Conservation (phyloP, 768 basidiomycete genomes). For the Pleurotus tuoliensis region DNA sequence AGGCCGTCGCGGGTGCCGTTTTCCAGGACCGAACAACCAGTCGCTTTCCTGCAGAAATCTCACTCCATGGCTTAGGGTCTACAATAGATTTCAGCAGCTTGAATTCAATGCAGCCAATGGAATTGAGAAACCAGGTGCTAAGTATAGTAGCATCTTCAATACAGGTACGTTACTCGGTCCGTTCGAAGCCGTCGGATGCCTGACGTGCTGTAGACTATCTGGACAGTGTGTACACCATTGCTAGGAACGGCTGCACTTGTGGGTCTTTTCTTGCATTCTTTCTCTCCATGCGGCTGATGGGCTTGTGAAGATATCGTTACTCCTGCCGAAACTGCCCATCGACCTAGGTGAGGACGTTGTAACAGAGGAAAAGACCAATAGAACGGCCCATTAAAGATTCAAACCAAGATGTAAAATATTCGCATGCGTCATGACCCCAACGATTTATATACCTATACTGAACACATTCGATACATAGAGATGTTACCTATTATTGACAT, state of each 20-base stretch:
- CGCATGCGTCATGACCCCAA: not conserved
- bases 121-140: conserved; percentile 43
- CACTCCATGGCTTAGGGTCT: conserved; percentile 34
- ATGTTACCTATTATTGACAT: too few relatives aligned
- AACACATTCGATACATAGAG: too few relatives aligned
- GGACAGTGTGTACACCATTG: conserved; percentile 70
- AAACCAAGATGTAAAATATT: conserved; percentile 3
- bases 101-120: conserved; percentile 40
- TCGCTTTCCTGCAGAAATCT: conserved; percentile 45
- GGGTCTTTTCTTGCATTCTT: conserved; percentile 12
- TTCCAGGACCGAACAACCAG: conserved; percentile 53
- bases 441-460: not conserved
- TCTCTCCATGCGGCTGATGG: conserved; percentile 5
- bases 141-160: conserved; percentile 57
- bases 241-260: conserved; percentile 64
- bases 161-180: conserved; percentile 38
- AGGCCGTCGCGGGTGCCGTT: conserved; percentile 77
- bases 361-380: conserved; percentile 1
- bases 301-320: conserved; percentile 32
- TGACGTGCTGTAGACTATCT: conserved; percentile 49
- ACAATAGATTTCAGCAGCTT: conserved; percentile 55
- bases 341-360: conserved; percentile 16
- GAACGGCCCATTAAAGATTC: not conserved
- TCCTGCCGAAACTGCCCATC: conserved; percentile 34
- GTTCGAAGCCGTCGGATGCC: not conserved